Conservation (phyloP, 441 rosid genomes). For the Brassica hybrid region DNA sequence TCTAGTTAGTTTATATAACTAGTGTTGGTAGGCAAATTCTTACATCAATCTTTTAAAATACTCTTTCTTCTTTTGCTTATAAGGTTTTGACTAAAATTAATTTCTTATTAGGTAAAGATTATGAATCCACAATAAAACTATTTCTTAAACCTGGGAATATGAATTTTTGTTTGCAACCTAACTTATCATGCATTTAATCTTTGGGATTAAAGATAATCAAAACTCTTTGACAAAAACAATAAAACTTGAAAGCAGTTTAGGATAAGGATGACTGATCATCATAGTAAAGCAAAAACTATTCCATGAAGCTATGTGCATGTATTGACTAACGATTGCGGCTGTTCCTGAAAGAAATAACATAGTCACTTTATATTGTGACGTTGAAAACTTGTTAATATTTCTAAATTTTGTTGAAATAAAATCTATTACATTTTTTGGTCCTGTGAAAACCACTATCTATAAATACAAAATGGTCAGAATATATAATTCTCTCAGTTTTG, state of each 20-base stretch:
- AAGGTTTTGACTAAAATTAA: not conserved
- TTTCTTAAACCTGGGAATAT: not conserved
- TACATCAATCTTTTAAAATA: conserved; percentile 27
- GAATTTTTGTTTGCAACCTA: not conserved
- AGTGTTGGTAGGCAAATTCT: conserved; percentile 45
- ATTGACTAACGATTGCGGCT: not conserved
- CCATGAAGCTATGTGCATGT: not conserved
- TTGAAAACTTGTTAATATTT: not conserved
- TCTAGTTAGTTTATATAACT: conserved; percentile 23
- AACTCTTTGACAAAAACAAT: not conserved
- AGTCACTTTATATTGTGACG: not conserved
- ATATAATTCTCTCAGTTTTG: not conserved
- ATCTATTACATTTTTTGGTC: not conserved
- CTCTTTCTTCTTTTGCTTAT: not conserved
- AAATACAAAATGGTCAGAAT: not conserved
- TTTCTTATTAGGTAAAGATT: not conserved
- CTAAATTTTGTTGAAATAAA: too few species aligned
- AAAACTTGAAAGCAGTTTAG: not conserved
- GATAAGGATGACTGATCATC: not conserved
- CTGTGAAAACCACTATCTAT: not conserved
- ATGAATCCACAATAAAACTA: conserved; percentile 1
- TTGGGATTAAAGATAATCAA: not conserved
- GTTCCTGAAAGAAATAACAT: not conserved
- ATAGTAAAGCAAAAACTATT: not conserved
- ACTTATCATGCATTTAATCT: not conserved